Base-by-base conservation (phyloP, 2,329 filamentous ascomycete genomes). In the Penicillium olsonii region DNA sequence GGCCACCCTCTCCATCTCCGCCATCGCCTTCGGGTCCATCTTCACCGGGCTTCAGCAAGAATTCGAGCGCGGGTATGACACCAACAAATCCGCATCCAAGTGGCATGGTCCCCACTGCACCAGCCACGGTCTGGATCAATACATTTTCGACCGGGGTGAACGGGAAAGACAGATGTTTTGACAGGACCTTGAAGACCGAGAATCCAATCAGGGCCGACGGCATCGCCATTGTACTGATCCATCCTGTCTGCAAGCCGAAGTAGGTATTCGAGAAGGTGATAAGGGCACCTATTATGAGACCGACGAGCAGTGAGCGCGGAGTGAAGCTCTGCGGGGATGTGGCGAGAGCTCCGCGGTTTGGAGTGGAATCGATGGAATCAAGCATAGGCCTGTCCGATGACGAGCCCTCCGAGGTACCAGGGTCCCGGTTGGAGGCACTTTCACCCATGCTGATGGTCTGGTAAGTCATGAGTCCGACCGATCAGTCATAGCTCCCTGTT, bases 231-330 rank as follows among this genome's bases (percentile, higher is more conserved):
- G 90, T 89, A 63, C 86, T 84, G 31, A 89, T 82, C 85, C 85
- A 88, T 57, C 85, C 85, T 22, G 90, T 95, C 74, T 97, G 94
- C 26, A 99, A 78, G n/a, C 94, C 94, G 68, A 99, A 99, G 71
- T 97, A 99, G 78, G 95, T 96, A 68, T 99, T 99, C 44, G 90
- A 95, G 69, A 96, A 96, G 67, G 89, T 94, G 64, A 97, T 96
- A 47, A 97, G 78, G 4, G 94, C 83, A 34, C 94, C 94, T 55
- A 99, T 94, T 3, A 83, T 75, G 5, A 95, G 78, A 14, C 94
- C 94, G 22, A 89, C 90, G 5, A 84, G 67, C 33, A 97, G 79
- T 42, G 90, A 90, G 48, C 94, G 87, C 20, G 87, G 50, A 0
- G 94, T 97, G 73, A 99, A 96, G 74, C 90, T 91, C 53, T 72